Evolutionary conservation across 2,329 filamentous ascomycete species (phyloP), one percentile per base, ranked within the genome.

Genomic region (Pseudocercospora fijiensis): DNA sequence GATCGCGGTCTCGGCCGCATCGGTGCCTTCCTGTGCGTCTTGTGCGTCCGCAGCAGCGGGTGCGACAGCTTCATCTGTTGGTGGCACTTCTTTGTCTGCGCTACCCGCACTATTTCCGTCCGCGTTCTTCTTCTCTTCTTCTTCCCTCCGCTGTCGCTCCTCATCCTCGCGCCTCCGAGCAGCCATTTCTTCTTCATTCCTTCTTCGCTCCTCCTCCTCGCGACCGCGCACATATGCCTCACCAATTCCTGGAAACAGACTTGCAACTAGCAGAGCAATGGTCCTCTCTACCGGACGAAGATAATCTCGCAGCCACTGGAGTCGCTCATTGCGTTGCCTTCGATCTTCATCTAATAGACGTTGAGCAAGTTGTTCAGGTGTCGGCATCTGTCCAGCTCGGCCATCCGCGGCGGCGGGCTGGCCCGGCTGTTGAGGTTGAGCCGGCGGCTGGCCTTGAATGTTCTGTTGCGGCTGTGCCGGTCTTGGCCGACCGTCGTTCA

Each of bases 231-330:
- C 83, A 72, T 86, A 84, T 7, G 84, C 78, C 72, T 88, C 86
- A 0, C 86, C 86, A 26, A 88, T 79, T 0, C 86, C 86, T 0
- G 86, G 86, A 72, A 86, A 83, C 57, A 88, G 71, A 73, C 84
- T 87, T 0, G 85, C 86, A 33, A 88, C 72, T 64, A 88, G 86
- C n/a, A 88, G 76, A n/a, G 84, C 84, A 45, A 85, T 70, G 1
- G 83, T 83, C 41, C 86, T 79, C 72, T 88, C 86, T 0, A 80
- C 73, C 1, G 80, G 78, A 49, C 83, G 75, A 18, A 85, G 52
- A 11, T 70, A 68, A 63, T 76, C 72, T 59, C 76, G 63, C 30
- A 71, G n/a, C 62, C 72, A 70, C 11, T 69, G 69, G 1, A 64
- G 61, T 3, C 70, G 60, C 24, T 67, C 66, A 45, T 74, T 65